Percentiles rank a stretch among this genome's conserved stretches.
Conservation (phyloP, 2,329 filamentous ascomycete genomes). For the Aureobasidium sp. region DNA sequence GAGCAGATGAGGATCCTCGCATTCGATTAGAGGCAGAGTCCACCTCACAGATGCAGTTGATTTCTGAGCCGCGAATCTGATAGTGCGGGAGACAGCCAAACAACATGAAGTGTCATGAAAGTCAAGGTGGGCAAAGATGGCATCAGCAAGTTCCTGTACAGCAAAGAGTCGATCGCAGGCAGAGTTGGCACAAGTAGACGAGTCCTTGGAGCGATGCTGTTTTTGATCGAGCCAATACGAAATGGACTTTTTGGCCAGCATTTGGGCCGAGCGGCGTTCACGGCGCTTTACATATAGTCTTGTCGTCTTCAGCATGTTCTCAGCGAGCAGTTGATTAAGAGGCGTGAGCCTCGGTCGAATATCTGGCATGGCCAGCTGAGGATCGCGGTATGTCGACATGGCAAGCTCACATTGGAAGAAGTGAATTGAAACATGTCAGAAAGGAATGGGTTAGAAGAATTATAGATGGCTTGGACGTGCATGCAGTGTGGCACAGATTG, state of each 20-base stretch:
- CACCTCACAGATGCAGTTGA: not conserved
- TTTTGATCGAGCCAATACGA: not conserved
- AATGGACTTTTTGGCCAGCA: not conserved
- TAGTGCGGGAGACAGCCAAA: not conserved
- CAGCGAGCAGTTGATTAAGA: not conserved
- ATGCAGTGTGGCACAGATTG: not conserved
- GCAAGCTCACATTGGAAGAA: not conserved
- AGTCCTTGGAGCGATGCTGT: not conserved
- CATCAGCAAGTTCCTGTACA: conserved; percentile 1
- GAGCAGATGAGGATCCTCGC: not conserved
- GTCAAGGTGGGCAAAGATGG: not conserved
- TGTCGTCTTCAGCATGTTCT: not conserved
- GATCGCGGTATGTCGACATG: not conserved
- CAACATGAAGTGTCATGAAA: not conserved
- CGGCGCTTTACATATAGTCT: not conserved
- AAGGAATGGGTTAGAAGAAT: not conserved
- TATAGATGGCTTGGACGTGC: not conserved
- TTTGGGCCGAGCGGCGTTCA: not conserved
- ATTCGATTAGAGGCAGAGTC: not conserved
- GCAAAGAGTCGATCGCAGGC: not conserved
- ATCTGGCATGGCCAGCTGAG: not conserved
- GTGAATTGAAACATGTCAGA: not conserved
- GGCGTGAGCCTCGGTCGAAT: not conserved
- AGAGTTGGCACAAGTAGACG: not conserved
- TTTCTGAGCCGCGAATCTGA: not conserved